Conservation (phyloP, 805 yeast genomes). For the Candida saitoana region DNA sequence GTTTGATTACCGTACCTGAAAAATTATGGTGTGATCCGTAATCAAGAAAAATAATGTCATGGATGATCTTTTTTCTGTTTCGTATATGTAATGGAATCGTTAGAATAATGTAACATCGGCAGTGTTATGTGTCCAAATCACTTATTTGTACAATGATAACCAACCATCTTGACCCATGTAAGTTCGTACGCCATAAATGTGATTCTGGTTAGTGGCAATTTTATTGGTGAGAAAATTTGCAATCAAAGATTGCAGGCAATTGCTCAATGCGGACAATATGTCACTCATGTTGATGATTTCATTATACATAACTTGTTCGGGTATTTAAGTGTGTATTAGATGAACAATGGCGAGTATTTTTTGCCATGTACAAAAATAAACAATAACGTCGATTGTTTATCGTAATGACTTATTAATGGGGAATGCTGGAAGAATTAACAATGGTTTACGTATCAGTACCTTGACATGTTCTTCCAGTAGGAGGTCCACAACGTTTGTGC, state of each 20-base stretch:
- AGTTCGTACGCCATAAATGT: not conserved
- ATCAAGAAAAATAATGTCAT: not conserved
- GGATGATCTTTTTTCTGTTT: not conserved
- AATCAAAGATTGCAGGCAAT: too few species aligned
- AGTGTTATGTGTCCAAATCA: not conserved
- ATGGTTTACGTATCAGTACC: not conserved
- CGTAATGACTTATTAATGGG: not conserved
- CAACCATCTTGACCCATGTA: not conserved
- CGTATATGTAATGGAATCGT: not conserved
- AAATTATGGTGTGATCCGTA: not conserved
- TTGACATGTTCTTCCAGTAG: not conserved
- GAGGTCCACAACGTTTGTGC: too few species aligned
- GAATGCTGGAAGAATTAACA: not conserved
- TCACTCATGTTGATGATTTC: not conserved
- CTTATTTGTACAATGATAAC: not conserved
- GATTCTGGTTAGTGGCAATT: too few species aligned
- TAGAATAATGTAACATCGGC: not conserved
- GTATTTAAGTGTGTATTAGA: not conserved
- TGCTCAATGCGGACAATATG: not conserved
- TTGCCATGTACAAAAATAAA: not conserved
- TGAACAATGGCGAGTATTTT: not conserved
- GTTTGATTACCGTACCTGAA: not conserved
- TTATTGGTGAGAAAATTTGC: too few species aligned
- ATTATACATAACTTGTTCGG: not conserved
- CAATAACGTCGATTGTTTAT: not conserved